Evolutionary conservation across 2,329 filamentous ascomycete species (phyloP).

Genomic region (Fusarium tjaetaba): DNA sequence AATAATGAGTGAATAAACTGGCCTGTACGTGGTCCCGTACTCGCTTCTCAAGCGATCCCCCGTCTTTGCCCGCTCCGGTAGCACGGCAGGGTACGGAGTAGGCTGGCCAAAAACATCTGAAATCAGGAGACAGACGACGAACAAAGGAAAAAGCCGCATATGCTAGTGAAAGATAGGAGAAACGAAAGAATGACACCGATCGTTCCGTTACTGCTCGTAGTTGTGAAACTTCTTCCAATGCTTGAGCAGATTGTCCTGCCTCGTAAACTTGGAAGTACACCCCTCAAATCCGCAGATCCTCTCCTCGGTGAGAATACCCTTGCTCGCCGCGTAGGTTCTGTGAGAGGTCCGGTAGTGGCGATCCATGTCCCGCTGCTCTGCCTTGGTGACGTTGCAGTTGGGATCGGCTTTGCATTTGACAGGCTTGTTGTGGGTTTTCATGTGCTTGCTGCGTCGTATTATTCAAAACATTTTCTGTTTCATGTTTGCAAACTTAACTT

Average conservation of each 20-base stretch:
- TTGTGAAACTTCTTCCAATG: conserved; percentile 30
- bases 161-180: not conserved
- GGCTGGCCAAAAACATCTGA: conserved; percentile 8
- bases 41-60: not conserved
- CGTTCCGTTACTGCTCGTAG: not conserved
- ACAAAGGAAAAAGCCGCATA: not conserved
- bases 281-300: not conserved
- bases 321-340: conserved; percentile 8
- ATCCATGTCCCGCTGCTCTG: conserved; percentile 41
- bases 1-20: not conserved
- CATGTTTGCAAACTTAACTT: not conserved
- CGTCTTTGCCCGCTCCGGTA: not conserved
- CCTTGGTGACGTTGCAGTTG: conserved; percentile 13
- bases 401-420: conserved; percentile 33
- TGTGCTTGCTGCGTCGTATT: conserved; percentile 36
- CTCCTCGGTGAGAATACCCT: conserved; percentile 1
- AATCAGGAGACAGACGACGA: conserved; percentile 17
- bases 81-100: conserved; percentile 22
- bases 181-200: not conserved
- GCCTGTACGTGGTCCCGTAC: not conserved
- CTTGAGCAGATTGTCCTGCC: conserved; percentile 33
- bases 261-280: conserved; percentile 24
- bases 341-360: conserved; percentile 39
- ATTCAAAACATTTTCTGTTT: not conserved
- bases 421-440: conserved; percentile 36